Conservation (phyloP, 768 basidiomycete species). For the Lyophyllum shimeji region DNA sequence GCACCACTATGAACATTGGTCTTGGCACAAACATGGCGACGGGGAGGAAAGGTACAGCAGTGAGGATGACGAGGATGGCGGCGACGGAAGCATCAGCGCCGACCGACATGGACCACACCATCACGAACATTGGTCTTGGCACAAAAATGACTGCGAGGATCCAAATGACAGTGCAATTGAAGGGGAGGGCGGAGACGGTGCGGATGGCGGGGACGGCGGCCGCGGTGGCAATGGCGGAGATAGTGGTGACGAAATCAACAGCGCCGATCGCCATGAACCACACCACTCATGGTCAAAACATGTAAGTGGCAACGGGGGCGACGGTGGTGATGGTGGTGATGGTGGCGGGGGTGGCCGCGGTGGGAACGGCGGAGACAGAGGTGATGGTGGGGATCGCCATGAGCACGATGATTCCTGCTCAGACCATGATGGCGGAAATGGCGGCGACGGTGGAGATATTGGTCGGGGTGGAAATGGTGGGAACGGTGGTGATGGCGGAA, state of each 20-base stretch:
- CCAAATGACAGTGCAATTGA: background rate
- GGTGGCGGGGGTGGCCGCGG: constrained; percentile 1
- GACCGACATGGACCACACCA: background rate
- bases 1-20: no score
- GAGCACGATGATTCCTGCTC: no score
- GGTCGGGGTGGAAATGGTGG: background rate
- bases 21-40: no score
- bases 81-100: background rate
- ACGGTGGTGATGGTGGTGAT: background rate
- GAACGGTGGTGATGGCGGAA: background rate
- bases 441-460: background rate
- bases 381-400: background rate
- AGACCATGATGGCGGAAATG: background rate
- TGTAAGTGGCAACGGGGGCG: background rate
- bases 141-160: background rate
- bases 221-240: constrained; percentile 2
- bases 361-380: background rate
- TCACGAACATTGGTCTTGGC: no score
- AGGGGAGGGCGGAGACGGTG: background rate
- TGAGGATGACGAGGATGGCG: background rate
- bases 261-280: background rate
- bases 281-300: background rate
- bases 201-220: constrained; percentile 5
- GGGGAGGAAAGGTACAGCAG: background rate
- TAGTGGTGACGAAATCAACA: background rate